These are phyloP conservation scores for Amphirosellinia nigrospora DNA, from an alignment of 495 filamentous ascomycete genomes.

Conservation along the genomic window DNA sequence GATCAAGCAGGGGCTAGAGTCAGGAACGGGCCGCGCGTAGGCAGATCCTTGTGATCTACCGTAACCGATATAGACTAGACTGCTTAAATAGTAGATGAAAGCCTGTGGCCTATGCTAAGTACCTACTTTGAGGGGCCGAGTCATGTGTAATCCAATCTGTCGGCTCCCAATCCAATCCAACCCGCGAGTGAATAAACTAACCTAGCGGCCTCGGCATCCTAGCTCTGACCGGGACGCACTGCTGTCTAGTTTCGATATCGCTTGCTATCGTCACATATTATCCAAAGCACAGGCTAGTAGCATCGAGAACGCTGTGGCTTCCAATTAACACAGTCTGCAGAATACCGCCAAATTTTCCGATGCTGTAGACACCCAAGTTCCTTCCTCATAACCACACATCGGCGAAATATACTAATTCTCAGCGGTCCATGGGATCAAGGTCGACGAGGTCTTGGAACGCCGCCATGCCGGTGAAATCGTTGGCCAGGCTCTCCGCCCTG, in stretches of 20 bases:
- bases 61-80: too few relatives aligned
- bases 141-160: neutral
- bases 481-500: slow-evolving; percentile 33
- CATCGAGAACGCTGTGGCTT: neutral
- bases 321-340: neutral
- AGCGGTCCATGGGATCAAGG: slow-evolving; percentile 28
- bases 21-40: neutral
- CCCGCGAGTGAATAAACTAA: neutral
- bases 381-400: neutral
- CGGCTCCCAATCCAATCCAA: neutral
- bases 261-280: neutral
- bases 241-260: neutral
- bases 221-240: neutral
- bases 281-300: neutral
- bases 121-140: neutral
- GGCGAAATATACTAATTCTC: neutral
- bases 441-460: slow-evolving; percentile 34
- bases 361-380: neutral
- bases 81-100: neutral
- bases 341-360: neutral
- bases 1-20: neutral
- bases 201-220: neutral
- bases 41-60: neutral
- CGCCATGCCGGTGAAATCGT: slow-evolving; percentile 28
- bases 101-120: neutral